These are phyloP conservation scores for Leishmania amazonensis DNA, from an alignment of 208 protist genomes.

Conservation along the genomic window DNA sequence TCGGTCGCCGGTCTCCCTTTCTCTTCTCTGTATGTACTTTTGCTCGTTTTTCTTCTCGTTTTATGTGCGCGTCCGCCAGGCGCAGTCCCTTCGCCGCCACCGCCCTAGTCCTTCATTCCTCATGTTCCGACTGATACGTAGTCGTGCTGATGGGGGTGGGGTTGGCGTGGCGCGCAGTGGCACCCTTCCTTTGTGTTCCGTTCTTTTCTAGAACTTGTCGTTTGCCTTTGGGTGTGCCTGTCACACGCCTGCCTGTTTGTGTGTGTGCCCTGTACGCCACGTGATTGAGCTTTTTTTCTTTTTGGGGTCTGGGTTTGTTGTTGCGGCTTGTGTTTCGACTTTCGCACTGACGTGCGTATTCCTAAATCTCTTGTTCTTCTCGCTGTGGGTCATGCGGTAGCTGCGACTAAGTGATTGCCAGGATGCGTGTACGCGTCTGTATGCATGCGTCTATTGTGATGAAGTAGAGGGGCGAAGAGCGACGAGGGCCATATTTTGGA, in stretches of 20 bases:
- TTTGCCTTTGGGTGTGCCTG: slow-evolving; percentile 7
- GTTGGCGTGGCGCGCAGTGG: not conserved
- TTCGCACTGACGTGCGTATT: not conserved
- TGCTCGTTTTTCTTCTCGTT: not conserved
- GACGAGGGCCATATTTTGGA: not conserved
- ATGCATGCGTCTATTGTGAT: not conserved
- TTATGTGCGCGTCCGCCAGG: not conserved
- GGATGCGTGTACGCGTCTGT: not conserved
- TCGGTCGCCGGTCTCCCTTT: not conserved
- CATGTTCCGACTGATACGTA: not conserved
- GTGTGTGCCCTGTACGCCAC: slow-evolving; percentile 6
- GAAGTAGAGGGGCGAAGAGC: not conserved
- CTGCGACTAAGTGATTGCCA: not conserved
- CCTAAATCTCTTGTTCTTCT: not conserved
- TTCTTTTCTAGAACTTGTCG: slow-evolving; percentile 1
- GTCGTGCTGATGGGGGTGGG: not conserved
- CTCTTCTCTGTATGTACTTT: not conserved
- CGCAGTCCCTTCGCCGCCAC: not conserved
- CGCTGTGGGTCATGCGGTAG: not conserved
- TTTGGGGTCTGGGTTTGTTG: slow-evolving; percentile 1
- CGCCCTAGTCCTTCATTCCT: not conserved
- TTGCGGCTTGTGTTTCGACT: slow-evolving; percentile 10
- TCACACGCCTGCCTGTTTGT: not conserved
- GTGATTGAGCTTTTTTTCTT: slow-evolving; percentile 10
- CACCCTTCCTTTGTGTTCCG: slow-evolving; percentile 8